Base-by-base conservation (phyloP, 768 basidiomycete genomes). In the Suillus fuscotomentosus region DNA sequence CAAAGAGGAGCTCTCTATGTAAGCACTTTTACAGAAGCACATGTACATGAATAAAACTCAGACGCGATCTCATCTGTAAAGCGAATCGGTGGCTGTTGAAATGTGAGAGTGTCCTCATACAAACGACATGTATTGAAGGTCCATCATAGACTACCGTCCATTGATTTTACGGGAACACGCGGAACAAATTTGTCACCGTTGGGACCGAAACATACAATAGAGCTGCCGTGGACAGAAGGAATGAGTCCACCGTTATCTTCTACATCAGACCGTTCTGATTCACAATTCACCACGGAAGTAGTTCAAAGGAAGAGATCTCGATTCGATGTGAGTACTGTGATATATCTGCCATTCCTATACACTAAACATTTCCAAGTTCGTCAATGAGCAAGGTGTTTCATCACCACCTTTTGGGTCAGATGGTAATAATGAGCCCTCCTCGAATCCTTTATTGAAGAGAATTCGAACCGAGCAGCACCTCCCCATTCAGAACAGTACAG, bases 1-100 rank as follows among this genome's bases (percentile, higher is more conserved):
- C 22, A 74, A 73, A 14, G 22, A 67, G 3, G 41, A 60, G 4
- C 74, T 75, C 36, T 77, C 72, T 62, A 75, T 75, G 74, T 75
- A 42, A 68, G 75, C 54, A 22, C 11, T 24, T 3, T 22, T 20
- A 5, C 3, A 14, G 5, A 55, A 15, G 14, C 47, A 14, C 27
- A 8, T 59, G n/a, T 17, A 22, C 39, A 13, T 11, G 1, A 43
- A 42, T 42, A 27, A 59, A 59, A 20, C 11, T 59, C 15, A 42
- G 39, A 17, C 11, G 7, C 17, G 10, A 41, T 22, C 24, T 3
- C 10, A 14, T 31, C 13, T 59, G 57, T 20, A 11, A 59, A 59
- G 57, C 20, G 17, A 59, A 59, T 59, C 27, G 11, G 41, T 59
- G 24, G 31, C 41, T 11, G 10, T 59, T 27, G 1, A 17, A 27